Base-by-base conservation (phyloP, 208 protist species). In the Willaertia magna region DNA sequence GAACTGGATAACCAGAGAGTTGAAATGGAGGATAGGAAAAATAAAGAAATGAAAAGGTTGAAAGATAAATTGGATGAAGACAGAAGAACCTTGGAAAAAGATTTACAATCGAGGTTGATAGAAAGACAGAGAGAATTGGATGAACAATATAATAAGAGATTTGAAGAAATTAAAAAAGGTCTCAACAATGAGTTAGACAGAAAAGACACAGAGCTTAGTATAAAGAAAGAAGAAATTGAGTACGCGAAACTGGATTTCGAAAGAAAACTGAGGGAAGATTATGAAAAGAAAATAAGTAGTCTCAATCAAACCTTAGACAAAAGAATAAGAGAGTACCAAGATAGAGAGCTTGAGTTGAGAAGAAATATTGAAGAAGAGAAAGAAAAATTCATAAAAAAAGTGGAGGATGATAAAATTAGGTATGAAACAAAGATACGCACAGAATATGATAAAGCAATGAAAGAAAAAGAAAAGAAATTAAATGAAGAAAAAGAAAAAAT, bases 401-500 rank as follows among this genome's bases (percentile, higher is more conserved):
- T 81, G 6, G 76, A 81, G 34, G 76, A 81, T 18, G 76, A 81
- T 6, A 81, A 81, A 26, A 81, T 51, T 9, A 47, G 14, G 20
- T 81, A 42, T 14, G n/a, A 81, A 51, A 43, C 48, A 39, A 30
- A 20, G 14, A n/a, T 81, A 4, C 26, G 76, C 11, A 9, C 16
- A 7, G 76, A 81, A 81, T 6, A 47, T 39, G 76, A 81, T 3
- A 51, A 81, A 16, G 39, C 51, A 3, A 18, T 51, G 0, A 46
- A 26, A 46, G 76, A 81, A 34, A 26, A 51, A 39, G 22, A 51
- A 51, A 30, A 46, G 26, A 26, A 52, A 12, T 3, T 51, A 12
- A 81, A 49, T 39, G 43, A 81, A 39, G 76, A 81, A 11, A 81
- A 81, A 12, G n/a, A 81, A 51, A 81, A 81, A 26, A 47, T 81